phyloP scores from a whole-genome alignment of 169 alveolate species.

The Theileria luwenshuni region DNA sequence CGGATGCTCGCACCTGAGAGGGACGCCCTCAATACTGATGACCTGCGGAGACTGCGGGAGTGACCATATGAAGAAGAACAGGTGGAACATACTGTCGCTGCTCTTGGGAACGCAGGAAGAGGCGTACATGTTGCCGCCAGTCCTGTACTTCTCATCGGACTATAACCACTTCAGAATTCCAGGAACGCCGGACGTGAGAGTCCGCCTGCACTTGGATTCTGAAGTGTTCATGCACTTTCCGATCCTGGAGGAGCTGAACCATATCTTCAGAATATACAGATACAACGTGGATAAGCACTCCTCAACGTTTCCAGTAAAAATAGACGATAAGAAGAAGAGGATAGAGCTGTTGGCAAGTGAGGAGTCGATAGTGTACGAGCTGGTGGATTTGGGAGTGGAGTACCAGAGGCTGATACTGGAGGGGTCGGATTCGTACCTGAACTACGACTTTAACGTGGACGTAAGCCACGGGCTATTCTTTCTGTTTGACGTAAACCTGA shows the following conservation, averaged over 20 bases:
- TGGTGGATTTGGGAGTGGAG: constrained; percentile 62
- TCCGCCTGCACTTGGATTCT: constrained; percentile 44
- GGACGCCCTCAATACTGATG: constrained; percentile 31
- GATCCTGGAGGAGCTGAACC: constrained; percentile 45
- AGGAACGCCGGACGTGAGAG: constrained; percentile 40
- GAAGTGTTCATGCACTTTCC: constrained; percentile 56
- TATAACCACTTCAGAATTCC: constrained; percentile 51
- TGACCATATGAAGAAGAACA: constrained; percentile 13
- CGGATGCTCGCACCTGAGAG: constrained; percentile 15
- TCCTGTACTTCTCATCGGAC: constrained; percentile 40
- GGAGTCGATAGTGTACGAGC: constrained; percentile 31
- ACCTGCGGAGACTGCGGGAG: constrained; percentile 27
- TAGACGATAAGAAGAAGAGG: constrained; percentile 28
- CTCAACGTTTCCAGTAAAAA: constrained; percentile 28
- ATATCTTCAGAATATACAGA: constrained; percentile 31
- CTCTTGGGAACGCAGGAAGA: neutral
- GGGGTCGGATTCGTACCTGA: constrained; percentile 45
- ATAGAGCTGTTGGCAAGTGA: constrained; percentile 21
- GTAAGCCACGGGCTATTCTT: constrained; percentile 16
- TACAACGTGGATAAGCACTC: constrained; percentile 33
- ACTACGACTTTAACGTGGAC: constrained; percentile 44
- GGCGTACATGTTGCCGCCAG: constrained; percentile 11
- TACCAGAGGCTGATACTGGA: constrained; percentile 32
- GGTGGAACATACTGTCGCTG: constrained; percentile 16
- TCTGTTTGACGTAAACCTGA: constrained; percentile 31